These are phyloP conservation scores for Saturnispora dispora DNA, from an alignment of 805 yeast species.

Conservation along the genomic window DNA sequence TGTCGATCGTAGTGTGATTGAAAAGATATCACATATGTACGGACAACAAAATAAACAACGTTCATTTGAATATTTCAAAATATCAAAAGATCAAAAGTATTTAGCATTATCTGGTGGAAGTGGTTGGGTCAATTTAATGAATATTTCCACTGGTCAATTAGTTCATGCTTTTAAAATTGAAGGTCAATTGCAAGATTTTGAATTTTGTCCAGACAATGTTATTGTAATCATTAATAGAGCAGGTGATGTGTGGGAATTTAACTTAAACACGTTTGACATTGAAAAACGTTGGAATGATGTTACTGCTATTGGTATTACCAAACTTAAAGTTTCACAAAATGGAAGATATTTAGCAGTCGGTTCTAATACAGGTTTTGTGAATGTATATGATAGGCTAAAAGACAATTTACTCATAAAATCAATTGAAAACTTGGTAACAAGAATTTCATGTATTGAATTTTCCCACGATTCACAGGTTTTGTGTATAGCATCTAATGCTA, in stretches of 20 bases:
- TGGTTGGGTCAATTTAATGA: slow-evolving; percentile 85
- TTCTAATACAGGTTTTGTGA: slow-evolving; percentile 79
- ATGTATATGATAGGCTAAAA: slow-evolving; percentile 57
- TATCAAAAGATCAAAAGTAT: slow-evolving; percentile 63
- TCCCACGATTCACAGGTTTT: slow-evolving; percentile 84
- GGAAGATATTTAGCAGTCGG: slow-evolving; percentile 88
- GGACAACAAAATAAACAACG: slow-evolving; percentile 84
- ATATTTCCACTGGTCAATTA: slow-evolving; percentile 79
- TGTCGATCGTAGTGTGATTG: slow-evolving; percentile 49
- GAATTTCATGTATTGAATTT: slow-evolving; percentile 65
- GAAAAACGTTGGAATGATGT: slow-evolving; percentile 73
- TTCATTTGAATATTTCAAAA: slow-evolving; percentile 77
- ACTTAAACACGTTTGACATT: slow-evolving; percentile 40
- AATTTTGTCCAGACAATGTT: slow-evolving; percentile 41
- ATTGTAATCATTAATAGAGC: slow-evolving; percentile 55
- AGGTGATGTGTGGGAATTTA: slow-evolving; percentile 90
- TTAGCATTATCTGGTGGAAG: slow-evolving; percentile 73
- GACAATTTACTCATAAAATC: slow-evolving; percentile 47
- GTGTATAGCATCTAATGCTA: slow-evolving; percentile 75
- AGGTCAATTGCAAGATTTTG: slow-evolving; percentile 78
- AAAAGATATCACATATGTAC: slow-evolving; percentile 79
- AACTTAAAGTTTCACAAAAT: slow-evolving; percentile 42
- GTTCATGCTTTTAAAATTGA: slow-evolving; percentile 80
- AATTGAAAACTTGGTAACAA: slow-evolving; percentile 72
- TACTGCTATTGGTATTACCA: slow-evolving; percentile 78